phyloP scores from a whole-genome alignment of 768 basidiomycete species.

The Kwoniella europaea region DNA sequence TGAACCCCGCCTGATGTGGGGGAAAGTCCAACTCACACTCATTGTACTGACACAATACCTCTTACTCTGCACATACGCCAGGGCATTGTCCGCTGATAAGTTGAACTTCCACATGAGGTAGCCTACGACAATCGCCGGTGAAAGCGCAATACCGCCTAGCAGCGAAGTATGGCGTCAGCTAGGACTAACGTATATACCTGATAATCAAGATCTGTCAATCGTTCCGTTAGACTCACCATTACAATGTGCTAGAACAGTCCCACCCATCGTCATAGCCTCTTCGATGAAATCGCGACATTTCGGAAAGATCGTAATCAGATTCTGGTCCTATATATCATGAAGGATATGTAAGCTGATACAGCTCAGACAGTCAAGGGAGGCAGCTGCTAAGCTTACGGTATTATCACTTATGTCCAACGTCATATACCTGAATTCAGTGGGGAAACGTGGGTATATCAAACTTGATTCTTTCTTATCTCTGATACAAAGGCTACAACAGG shows the following conservation, averaged over 20 bases:
- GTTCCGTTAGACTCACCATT: constrained; percentile 34
- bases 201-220: constrained; percentile 1
- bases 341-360: neutral
- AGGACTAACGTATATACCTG: too few relatives aligned
- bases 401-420: constrained; percentile 57
- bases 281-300: constrained; percentile 51
- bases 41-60: constrained; percentile 57
- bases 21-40: constrained; percentile 42
- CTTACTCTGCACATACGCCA: constrained; percentile 52
- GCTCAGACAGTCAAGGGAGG: too few relatives aligned
- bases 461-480: constrained; percentile 52
- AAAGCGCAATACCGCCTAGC: constrained; percentile 56
- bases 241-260: constrained; percentile 57
- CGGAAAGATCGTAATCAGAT: constrained; percentile 54
- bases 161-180: too few relatives aligned
- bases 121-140: constrained; percentile 55
- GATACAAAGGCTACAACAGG: constrained; percentile 48
- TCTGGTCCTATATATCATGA: constrained; percentile 48
- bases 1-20: too few relatives aligned
- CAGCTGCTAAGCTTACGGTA: constrained; percentile 34
- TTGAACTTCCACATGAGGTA: constrained; percentile 56
- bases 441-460: constrained; percentile 55
- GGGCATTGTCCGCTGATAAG: constrained; percentile 46
- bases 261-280: constrained; percentile 44
- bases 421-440: constrained; percentile 53